These are phyloP conservation scores for Macaranga tanarius DNA, from an alignment of 441 rosid species.

Conservation along the genomic window DNA sequence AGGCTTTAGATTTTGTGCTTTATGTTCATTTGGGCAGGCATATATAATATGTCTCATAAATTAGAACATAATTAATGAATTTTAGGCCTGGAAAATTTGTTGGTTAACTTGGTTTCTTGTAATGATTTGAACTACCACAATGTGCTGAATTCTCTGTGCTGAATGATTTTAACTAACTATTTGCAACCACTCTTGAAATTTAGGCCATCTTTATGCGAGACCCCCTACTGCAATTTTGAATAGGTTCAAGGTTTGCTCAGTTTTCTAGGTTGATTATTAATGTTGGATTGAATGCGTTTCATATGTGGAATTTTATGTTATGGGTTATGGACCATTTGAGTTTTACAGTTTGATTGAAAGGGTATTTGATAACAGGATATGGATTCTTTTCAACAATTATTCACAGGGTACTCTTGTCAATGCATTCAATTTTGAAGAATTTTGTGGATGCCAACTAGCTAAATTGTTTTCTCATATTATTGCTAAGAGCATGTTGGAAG, in stretches of 20 bases:
- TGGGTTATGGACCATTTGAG: too few species aligned
- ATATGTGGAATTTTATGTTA: neutral
- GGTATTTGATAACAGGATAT: neutral
- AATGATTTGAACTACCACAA: neutral
- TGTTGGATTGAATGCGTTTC: neutral
- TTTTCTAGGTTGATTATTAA: neutral
- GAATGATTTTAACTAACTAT: neutral
- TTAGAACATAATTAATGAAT: neutral
- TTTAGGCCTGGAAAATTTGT: neutral
- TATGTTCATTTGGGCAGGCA: neutral
- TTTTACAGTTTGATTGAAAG: neutral
- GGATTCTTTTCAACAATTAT: neutral
- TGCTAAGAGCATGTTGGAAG: neutral
- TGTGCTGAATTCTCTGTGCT: neutral
- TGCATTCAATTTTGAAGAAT: neutral
- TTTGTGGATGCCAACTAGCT: neutral
- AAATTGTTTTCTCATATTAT: neutral
- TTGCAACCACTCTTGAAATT: neutral
- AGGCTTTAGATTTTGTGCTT: neutral
- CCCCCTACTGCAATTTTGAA: too few species aligned
- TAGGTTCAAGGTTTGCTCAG: neutral
- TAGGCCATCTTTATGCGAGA: too few species aligned
- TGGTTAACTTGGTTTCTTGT: neutral
- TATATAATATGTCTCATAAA: neutral
- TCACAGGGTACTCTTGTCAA: neutral